Base-by-base conservation (phyloP, 225 moss, liverwort and hornwort genomes). In the Pseudoscleropodium purum region DNA sequence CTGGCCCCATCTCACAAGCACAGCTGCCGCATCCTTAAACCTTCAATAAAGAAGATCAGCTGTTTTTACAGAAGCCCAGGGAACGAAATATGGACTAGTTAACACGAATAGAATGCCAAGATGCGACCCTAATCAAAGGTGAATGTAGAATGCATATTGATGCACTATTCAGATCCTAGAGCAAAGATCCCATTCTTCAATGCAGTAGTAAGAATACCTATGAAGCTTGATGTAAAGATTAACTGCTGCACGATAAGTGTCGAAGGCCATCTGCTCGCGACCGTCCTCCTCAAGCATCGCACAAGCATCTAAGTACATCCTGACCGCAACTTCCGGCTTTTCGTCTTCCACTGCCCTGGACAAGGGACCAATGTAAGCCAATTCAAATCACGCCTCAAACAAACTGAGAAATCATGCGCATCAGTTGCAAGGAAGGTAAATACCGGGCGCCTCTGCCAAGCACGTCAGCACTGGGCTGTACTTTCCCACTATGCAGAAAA, bases 181-280 rank as follows among this genome's bases (percentile, higher is more conserved):
- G 36, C 43, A 84, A 67, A 68, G 39, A 89, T 70, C 34, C 89
- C 85, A 77, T 57, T 75, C 26, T 84, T 85, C 51, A 73, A 88
- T 63, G 66, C 77, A 43, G 45, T 15, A 84, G 63, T 56, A 63
- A 80, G 75, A 85, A 88, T 82, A 99, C 98, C 96, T 95, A 70
- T 94, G 86, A 87, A 96, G 94, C 90, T 96, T 97, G 88, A 99
- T 95, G 89, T 95, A 96, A 56, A 99, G 94, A 89, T 94, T 96
- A 31, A 92, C 90, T 69, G 90, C 91, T 86, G 97, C 97, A 86
- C 99, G 96, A 88, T 99, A 99, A 43, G 93, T 94, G 84, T 99
- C 99, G 88, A 99, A 99, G 83, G 99, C 96, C 96, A 99, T 96
- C 92, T 97, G 97, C 89, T 97, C 96, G 49, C 97, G 96, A 84